These are phyloP conservation scores for Trichoderma sp. DNA, from an alignment of 2,329 filamentous ascomycete genomes.

Conservation along the genomic window DNA sequence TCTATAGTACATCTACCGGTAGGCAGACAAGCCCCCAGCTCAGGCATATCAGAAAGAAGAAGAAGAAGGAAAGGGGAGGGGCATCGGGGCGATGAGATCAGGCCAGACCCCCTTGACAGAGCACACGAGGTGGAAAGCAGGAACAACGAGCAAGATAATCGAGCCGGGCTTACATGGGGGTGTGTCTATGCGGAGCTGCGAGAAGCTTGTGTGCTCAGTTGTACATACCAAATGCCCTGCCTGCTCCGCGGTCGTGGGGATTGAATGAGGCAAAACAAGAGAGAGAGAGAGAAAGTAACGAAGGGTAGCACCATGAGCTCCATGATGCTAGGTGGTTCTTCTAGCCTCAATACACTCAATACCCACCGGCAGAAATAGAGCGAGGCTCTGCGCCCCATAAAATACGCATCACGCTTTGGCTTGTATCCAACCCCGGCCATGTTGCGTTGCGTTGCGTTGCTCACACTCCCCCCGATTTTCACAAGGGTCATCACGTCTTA, in stretches of 20 bases:
- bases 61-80: not conserved
- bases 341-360: not conserved
- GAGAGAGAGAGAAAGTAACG: not conserved
- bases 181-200: not conserved
- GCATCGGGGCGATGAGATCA: not conserved
- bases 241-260: not conserved
- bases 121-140: not conserved
- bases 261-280: not conserved
- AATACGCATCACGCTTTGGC: slow-evolving; percentile 19
- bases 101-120: not conserved
- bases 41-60: not conserved
- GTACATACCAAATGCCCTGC: not conserved
- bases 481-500: not conserved
- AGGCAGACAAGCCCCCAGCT: not conserved
- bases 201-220: slow-evolving; percentile 12
- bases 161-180: slow-evolving; percentile 11
- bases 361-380: not conserved
- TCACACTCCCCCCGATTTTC: slow-evolving; percentile 9
- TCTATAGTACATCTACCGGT: not conserved
- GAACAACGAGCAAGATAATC: not conserved
- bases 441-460: not conserved
- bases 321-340: not conserved
- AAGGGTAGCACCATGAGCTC: not conserved
- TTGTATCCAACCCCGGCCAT: not conserved
- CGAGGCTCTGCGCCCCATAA: slow-evolving; percentile 26